Percentiles rank a stretch among this genome's conserved stretches.
phyloP scores from a whole-genome alignment of 208 protist genomes.

The Vickermania ingenoplastis region DNA sequence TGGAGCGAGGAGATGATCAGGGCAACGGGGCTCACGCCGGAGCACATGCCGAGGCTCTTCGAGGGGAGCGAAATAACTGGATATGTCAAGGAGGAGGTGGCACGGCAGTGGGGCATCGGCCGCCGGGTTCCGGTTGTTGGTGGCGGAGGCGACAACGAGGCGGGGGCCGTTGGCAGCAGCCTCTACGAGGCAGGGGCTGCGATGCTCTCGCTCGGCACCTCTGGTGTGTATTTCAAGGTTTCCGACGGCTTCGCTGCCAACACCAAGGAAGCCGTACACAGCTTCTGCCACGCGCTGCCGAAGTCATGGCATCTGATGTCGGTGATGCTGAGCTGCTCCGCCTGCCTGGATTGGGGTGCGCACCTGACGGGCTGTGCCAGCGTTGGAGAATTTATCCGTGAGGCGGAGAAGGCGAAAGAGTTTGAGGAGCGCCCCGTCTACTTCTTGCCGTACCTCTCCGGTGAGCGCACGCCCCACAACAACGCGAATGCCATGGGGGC shows the following conservation, averaged over 20 bases:
- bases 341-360: conserved; percentile 66
- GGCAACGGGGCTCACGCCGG: conserved; percentile 45
- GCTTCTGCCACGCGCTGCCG: conserved; percentile 73
- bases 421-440: conserved; percentile 51
- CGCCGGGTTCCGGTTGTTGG: conserved; percentile 41
- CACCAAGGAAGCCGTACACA: conserved; percentile 67
- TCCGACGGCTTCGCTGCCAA: conserved; percentile 65
- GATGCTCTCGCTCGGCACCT: conserved; percentile 76
- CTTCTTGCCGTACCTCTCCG: conserved; percentile 65
- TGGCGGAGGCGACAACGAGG: conserved; percentile 69
- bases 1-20: conserved; percentile 54
- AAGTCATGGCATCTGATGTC: conserved; percentile 71
- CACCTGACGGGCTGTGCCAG: conserved; percentile 49
- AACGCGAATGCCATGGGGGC: conserved; percentile 63
- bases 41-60: conserved; percentile 66
- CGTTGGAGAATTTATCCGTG: conserved; percentile 42
- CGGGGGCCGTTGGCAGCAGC: conserved; percentile 51
- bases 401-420: conserved; percentile 32
- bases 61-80: conserved; percentile 56
- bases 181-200: conserved; percentile 60
- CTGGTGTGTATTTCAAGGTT: conserved; percentile 79
- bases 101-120: conserved; percentile 38
- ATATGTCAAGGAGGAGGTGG: conserved; percentile 25
- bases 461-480: conserved; percentile 71
- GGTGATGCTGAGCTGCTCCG: conserved; percentile 69